Evolutionary conservation across 202 grass and related monocot species (phyloP), one percentile per base, ranked within the genome.

Genomic region (Digitaria exilis): DNA sequence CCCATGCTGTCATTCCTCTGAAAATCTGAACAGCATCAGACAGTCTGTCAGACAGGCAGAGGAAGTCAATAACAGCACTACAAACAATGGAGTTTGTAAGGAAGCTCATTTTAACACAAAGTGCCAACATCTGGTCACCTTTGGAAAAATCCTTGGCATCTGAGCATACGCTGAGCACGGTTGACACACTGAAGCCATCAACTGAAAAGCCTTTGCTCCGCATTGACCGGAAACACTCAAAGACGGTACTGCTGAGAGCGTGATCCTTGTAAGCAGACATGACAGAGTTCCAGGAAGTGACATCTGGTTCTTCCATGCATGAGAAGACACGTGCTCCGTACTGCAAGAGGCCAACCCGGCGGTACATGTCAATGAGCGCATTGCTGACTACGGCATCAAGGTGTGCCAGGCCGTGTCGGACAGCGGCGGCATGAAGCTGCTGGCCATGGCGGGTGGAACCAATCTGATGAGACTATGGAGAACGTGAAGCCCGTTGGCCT

Each of bases 341-440:
- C 9, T 55, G 12, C 24, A 69, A 22, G 81, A 92, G 79, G 12
- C 89, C 87, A 28, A 95, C 75, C 15, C 87, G 86, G 45, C 96
- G 79, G 81, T 98, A 93, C 92, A 95, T 92, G 67, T 85, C 76
- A 41, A 95, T 81, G 70, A 98, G 78, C 1, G 92, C 72, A 72
- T 98, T 98, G 35, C 84, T 68, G 4, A 93, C 85, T 0, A 93
- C 76, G 58, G 50, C 30, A 52, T 80, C 89, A 31, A 26, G 18
- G 64, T 73, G 78, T 34, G 71, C 73, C 18, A 83, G 89, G 28
- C 83, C 69, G 6, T 76, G 65, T 18, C 92, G 92, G 61, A 86
- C 32, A 9, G 82, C 73, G n/a, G 88, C 79, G 2, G 87, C 89
- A 14, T 95, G 92, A 9, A 98, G 81, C 84, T 91, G 73, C 65